Percentiles rank a stretch among this genome's conserved stretches.
Evolutionary conservation across 441 rosid species (phyloP).

Genomic region (Hura crepitans): DNA sequence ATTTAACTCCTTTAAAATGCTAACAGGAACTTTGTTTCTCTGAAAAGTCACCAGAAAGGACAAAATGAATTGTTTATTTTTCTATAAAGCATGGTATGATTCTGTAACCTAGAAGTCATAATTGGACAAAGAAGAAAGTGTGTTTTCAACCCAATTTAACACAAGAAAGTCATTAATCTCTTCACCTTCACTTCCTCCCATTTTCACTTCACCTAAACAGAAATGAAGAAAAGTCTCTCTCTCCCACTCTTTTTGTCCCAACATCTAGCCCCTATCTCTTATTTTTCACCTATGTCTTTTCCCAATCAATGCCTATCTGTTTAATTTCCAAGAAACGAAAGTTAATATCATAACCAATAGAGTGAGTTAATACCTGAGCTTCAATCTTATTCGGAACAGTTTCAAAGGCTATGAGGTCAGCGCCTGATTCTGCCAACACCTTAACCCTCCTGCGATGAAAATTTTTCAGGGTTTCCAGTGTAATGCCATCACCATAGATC

Average conservation of each 20-base stretch:
- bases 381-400: conserved; percentile 86
- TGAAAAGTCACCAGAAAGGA: neutral
- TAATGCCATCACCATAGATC: conserved; percentile 57
- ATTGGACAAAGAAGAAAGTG: neutral
- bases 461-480: conserved; percentile 54
- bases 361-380: conserved; percentile 59
- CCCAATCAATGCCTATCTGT: neutral
- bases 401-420: conserved; percentile 87
- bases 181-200: neutral
- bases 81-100: neutral
- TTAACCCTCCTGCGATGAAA: conserved; percentile 80
- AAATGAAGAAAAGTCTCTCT: neutral
- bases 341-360: conserved; percentile 12
- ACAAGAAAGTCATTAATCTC: neutral
- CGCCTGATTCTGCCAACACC: conserved; percentile 59
- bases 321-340: neutral
- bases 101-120: neutral
- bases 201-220: neutral
- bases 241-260: neutral
- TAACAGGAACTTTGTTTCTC: neutral
- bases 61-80: neutral
- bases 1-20: neutral
- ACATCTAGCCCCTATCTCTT: neutral
- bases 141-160: neutral
- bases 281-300: neutral